A percentile compares a stretch with the other conserved stretches of the same genome.
phyloP scores from a whole-genome alignment of 164 flowering plant genomes.

The Vitis amurensis region DNA sequence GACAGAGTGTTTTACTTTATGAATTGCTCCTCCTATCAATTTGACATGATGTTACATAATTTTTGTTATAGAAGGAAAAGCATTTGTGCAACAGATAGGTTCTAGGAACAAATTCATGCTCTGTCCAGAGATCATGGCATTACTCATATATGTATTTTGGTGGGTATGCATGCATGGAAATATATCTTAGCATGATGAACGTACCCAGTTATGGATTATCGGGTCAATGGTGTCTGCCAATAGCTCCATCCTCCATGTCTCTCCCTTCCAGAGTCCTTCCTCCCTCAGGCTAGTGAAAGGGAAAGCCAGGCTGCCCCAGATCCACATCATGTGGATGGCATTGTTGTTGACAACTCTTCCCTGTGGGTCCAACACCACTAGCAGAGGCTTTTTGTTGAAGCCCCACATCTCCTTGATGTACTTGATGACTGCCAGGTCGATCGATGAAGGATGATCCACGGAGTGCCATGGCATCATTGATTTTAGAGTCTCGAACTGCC shows the following conservation, averaged over 20 bases:
- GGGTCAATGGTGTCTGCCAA: constrained; percentile 42
- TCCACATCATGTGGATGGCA: constrained; percentile 66
- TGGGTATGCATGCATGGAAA: too few species aligned
- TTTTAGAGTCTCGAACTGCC: constrained; percentile 30
- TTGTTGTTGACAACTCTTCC: constrained; percentile 42
- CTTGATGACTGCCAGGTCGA: constrained; percentile 44
- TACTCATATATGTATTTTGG: too few species aligned
- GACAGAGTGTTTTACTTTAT: too few species aligned
- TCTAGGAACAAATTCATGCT: too few species aligned
- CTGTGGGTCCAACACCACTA: constrained; percentile 50
- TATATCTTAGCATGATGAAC: not conserved
- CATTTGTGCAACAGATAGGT: too few species aligned
- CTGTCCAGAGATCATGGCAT: too few species aligned
- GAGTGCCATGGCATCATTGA: constrained; percentile 68
- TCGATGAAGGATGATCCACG: constrained; percentile 42
- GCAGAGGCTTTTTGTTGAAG: constrained; percentile 45
- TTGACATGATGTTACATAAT: too few species aligned
- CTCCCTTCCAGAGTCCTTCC: constrained; percentile 52
- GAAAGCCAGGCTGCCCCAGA: constrained; percentile 54
- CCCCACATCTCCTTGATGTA: constrained; percentile 53
- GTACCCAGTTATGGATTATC: constrained; percentile 39
- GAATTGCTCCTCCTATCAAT: too few species aligned
- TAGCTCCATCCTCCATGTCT: constrained; percentile 46
- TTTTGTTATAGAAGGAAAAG: too few species aligned
- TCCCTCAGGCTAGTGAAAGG: constrained; percentile 54